Conservation (phyloP, 768 basidiomycete species). For the Rhodotorula toruloides region DNA sequence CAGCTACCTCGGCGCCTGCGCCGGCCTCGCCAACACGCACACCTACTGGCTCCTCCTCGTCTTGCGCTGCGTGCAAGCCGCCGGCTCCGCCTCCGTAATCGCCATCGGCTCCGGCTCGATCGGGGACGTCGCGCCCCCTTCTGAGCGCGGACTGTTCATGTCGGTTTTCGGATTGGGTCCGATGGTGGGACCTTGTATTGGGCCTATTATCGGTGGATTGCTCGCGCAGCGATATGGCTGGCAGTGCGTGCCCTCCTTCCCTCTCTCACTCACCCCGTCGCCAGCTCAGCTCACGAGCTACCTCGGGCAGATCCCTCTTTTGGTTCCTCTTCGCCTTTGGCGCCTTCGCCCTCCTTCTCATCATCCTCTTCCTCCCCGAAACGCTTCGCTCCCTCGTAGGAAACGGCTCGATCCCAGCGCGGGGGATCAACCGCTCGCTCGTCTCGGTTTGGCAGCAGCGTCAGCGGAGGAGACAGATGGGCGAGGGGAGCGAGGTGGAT, state of each 20-base stretch:
- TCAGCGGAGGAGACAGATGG: neutral
- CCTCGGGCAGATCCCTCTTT: slow-evolving; percentile 24
- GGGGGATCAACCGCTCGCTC: slow-evolving; percentile 44
- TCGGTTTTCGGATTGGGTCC: neutral
- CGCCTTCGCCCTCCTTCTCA: slow-evolving; percentile 24
- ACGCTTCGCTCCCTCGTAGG: slow-evolving; percentile 51
- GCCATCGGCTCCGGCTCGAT: slow-evolving; percentile 33
- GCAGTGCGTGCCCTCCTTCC: neutral
- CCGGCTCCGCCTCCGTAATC: slow-evolving; percentile 26
- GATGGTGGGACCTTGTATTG: slow-evolving; percentile 2
- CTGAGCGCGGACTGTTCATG: slow-evolving; percentile 31
- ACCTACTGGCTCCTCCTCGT: slow-evolving; percentile 22
- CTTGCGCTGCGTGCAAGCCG: slow-evolving; percentile 19
- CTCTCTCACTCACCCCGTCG: neutral
- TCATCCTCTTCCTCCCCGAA: slow-evolving; percentile 35
- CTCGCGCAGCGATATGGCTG: slow-evolving; percentile 17
- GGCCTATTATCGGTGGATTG: neutral
- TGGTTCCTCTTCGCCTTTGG: slow-evolving; percentile 30
- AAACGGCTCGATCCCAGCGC: slow-evolving; percentile 50
- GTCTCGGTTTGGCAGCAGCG: slow-evolving; percentile 45
- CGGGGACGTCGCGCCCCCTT: slow-evolving; percentile 29
- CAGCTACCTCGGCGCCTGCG: slow-evolving; percentile 36
- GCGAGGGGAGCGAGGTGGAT: neutral
- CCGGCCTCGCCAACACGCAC: slow-evolving; percentile 34
- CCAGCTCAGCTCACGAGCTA: neutral